phyloP scores from a whole-genome alignment of 108 stramenopile genomes.

The Discostella pseudostelligera region DNA sequence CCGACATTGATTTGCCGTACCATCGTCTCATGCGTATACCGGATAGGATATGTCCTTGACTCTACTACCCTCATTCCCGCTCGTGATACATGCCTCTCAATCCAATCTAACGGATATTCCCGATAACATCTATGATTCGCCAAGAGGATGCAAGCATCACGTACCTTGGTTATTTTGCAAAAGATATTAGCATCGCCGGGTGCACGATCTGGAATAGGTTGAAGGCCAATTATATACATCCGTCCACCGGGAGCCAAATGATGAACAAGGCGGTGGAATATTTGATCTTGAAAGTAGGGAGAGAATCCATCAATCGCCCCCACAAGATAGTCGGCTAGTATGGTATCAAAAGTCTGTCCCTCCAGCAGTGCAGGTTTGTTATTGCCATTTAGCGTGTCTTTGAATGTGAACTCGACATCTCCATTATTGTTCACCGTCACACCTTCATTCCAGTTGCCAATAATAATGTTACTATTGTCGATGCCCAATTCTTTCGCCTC shows the following conservation, averaged over 20 bases:
- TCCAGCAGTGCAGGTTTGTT: conserved; percentile 27
- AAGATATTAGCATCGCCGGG: conserved; percentile 70
- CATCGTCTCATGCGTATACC: conserved; percentile 80
- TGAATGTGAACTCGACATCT: no score
- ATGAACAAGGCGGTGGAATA: conserved; percentile 73
- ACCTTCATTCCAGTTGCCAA: conserved; percentile 87
- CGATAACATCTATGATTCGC: conserved; percentile 93
- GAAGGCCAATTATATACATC: conserved; percentile 88
- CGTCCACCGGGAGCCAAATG: conserved; percentile 88
- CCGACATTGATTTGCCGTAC: conserved; percentile 92
- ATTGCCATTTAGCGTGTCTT: no score
- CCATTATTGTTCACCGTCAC: no score
- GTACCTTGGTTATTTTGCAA: conserved; percentile 81
- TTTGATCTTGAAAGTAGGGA: conserved; percentile 91
- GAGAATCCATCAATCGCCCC: conserved; percentile 97
- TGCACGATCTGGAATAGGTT: conserved; percentile 88
- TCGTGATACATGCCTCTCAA: conserved; percentile 69
- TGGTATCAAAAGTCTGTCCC: conserved; percentile 64
- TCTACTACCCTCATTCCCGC: conserved; percentile 53
- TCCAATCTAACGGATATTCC: conserved; percentile 95
- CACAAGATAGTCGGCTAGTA: conserved; percentile 93
- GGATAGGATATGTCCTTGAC: conserved; percentile 80
- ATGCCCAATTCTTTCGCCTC: conserved; percentile 66
- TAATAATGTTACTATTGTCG: conserved; percentile 60
- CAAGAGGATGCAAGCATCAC: conserved; percentile 93